phyloP scores from a whole-genome alignment of 2,329 filamentous ascomycete genomes.

The Botrytis byssoidea region DNA sequence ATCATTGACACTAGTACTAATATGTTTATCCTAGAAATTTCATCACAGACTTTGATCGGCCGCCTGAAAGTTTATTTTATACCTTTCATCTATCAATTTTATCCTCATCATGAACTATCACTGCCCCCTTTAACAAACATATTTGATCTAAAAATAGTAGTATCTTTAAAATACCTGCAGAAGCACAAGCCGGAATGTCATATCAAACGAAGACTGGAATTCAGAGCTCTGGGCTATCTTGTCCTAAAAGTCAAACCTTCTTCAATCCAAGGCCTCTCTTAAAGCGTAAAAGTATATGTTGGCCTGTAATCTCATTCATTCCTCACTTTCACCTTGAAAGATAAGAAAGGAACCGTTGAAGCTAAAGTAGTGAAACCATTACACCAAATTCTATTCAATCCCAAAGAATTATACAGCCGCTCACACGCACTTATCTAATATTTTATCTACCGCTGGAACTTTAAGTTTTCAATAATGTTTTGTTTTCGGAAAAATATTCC shows the following conservation, averaged over 20 bases:
- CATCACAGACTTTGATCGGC: background rate
- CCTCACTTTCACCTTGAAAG: background rate
- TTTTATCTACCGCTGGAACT: background rate
- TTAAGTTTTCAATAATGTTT: background rate
- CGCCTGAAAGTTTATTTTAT: background rate
- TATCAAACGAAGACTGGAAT: background rate
- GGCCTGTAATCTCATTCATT: background rate
- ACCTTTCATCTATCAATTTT: background rate
- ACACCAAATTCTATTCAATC: background rate
- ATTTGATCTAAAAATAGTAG: background rate
- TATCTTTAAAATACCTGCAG: background rate
- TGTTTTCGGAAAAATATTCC: background rate
- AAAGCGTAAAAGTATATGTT: background rate
- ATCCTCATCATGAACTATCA: background rate
- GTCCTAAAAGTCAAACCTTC: background rate
- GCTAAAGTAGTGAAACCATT: background rate
- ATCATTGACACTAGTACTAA: background rate
- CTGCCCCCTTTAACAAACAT: background rate
- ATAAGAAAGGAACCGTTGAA: background rate
- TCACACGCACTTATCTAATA: background rate
- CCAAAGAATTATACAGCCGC: background rate
- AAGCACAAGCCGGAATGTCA: background rate
- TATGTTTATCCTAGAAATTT: background rate
- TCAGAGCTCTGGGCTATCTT: background rate
- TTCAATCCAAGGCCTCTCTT: background rate